Evolutionary conservation across 2,329 filamentous ascomycete genomes (phyloP).

Genomic region (Pseudogymnoascus verrucosus): DNA sequence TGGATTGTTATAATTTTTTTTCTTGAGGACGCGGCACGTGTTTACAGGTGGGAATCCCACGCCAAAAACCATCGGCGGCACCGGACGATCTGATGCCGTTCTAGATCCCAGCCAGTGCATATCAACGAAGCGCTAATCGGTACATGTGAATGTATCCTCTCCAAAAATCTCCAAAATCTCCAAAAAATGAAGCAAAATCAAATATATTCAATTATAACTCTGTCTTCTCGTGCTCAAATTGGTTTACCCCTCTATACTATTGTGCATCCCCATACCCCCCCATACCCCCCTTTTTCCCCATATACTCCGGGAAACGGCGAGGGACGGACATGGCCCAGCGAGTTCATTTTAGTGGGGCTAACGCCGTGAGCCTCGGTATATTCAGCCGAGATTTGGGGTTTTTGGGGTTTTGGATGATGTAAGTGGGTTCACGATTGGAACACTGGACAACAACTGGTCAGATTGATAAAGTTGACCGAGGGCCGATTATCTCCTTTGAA

Average conservation of each 20-base stretch:
- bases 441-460: background rate
- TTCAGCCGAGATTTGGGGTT: slow-evolving; percentile 2
- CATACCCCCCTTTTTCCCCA: background rate
- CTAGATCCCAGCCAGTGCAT: background rate
- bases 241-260: background rate
- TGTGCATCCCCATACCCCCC: background rate
- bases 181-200: background rate
- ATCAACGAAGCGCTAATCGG: background rate
- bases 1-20: background rate
- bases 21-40: background rate
- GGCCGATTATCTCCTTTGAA: background rate
- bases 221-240: background rate
- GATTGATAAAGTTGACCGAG: slow-evolving; percentile 4
- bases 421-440: slow-evolving; percentile 1
- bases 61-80: background rate
- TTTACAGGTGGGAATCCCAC: background rate
- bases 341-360: background rate
- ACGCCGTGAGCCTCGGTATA: background rate
- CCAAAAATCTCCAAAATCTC: slow-evolving; percentile 8
- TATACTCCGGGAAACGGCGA: slow-evolving; percentile 2
- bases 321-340: background rate
- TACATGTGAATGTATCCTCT: slow-evolving; percentile 3
- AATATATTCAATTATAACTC: background rate
- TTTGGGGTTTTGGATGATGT: slow-evolving; percentile 6
- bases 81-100: background rate